phyloP scores from a whole-genome alignment of 73 alveolate genomes.

The Symbiodinium natans region DNA sequence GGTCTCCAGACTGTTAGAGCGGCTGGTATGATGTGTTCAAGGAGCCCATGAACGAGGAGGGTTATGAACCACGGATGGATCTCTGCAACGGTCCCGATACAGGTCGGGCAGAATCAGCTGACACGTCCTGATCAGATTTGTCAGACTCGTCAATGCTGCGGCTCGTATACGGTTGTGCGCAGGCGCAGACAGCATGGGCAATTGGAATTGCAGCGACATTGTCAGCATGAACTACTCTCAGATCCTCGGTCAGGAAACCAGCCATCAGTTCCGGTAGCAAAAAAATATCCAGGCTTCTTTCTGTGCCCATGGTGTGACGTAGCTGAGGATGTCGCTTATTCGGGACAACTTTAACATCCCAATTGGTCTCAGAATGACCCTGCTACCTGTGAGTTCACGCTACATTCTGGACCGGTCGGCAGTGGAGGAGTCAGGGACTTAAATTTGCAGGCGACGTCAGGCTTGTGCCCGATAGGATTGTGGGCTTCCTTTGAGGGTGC shows the following conservation, averaged over 20 bases:
- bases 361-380: background rate
- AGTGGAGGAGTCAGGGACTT: background rate
- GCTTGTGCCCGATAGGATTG: no score
- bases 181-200: background rate
- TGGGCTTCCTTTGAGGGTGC: no score
- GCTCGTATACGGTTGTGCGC: background rate
- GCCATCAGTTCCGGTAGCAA: no score
- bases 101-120: background rate
- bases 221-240: background rate
- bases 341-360: slow-evolving; percentile 45
- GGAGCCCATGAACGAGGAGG: slow-evolving; percentile 31
- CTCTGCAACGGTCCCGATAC: slow-evolving; percentile 36
- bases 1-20: background rate
- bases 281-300: no score
- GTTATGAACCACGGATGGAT: slow-evolving; percentile 48
- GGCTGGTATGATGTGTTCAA: background rate
- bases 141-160: background rate
- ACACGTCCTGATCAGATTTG: no score
- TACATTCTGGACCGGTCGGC: background rate
- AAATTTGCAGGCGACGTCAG: no score
- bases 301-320: no score
- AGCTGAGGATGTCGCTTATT: slow-evolving; percentile 3
- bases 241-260: background rate
- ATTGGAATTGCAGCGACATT: background rate
- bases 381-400: background rate